Evolutionary conservation across 192 early-diverging fungal species (phyloP).

Genomic region (Phlyctochytrium planicorne): DNA sequence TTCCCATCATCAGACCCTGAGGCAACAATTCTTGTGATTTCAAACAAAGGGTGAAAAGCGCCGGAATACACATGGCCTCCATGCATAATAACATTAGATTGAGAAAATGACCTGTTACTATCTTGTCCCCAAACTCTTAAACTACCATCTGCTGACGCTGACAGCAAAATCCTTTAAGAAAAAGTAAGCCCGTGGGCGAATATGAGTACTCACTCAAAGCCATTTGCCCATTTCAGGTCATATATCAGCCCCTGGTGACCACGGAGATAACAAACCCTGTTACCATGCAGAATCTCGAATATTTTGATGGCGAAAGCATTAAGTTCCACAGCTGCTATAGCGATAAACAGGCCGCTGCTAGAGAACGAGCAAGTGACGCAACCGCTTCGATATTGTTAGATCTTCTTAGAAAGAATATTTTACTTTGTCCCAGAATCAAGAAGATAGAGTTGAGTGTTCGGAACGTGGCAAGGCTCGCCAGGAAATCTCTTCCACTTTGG

Average conservation of each 20-base stretch:
- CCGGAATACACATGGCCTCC: slow-evolving; percentile 45
- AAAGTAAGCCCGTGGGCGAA: neutral
- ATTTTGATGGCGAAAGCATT: slow-evolving; percentile 41
- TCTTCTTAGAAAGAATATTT: neutral
- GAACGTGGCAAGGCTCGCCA: slow-evolving; percentile 42
- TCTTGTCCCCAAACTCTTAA: slow-evolving; percentile 40
- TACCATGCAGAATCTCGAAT: slow-evolving; percentile 35
- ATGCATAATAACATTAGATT: slow-evolving; percentile 27
- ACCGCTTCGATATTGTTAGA: slow-evolving; percentile 27
- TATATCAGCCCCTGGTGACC: slow-evolving; percentile 53
- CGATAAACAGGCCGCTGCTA: slow-evolving; percentile 40
- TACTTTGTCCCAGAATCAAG: slow-evolving; percentile 29
- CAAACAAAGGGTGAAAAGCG: slow-evolving; percentile 27
- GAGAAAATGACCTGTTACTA: slow-evolving; percentile 12
- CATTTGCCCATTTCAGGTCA: slow-evolving; percentile 40
- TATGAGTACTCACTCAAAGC: slow-evolving; percentile 26
- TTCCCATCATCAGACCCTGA: slow-evolving; percentile 41
- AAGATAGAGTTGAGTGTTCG: slow-evolving; percentile 41
- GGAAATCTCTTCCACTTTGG: slow-evolving; percentile 37
- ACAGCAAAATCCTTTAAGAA: slow-evolving; percentile 3
- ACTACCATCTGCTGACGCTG: slow-evolving; percentile 47
- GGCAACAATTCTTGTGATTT: slow-evolving; percentile 17
- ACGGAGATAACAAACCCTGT: slow-evolving; percentile 32
- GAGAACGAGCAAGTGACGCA: slow-evolving; percentile 45
- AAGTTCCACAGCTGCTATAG: slow-evolving; percentile 27